Conservation (phyloP, 2,329 filamentous ascomycete species). For the Aureobasidium sp. region DNA sequence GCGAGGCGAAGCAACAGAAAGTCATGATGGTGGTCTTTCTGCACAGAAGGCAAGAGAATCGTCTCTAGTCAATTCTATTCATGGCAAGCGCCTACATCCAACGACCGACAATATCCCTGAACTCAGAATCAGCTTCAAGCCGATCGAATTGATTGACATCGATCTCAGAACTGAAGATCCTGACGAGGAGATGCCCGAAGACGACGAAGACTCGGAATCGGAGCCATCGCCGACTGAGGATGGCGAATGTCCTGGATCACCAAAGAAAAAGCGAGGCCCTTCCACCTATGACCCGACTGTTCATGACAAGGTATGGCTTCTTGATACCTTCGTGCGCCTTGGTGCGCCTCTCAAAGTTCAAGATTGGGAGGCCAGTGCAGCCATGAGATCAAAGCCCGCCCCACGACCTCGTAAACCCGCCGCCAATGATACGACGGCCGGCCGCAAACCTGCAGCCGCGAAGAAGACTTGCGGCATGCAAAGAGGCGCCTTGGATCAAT, state of each 20-base stretch:
- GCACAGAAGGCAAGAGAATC: slow-evolving; percentile 42
- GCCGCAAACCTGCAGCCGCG: neutral
- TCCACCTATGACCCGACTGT: slow-evolving; percentile 58
- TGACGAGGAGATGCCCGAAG: slow-evolving; percentile 54
- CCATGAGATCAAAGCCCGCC: neutral
- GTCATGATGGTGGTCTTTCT: slow-evolving; percentile 25
- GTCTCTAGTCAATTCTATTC: slow-evolving; percentile 58
- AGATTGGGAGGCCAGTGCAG: slow-evolving; percentile 50
- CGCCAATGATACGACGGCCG: slow-evolving; percentile 1
- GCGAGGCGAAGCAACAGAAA: slow-evolving; percentile 23
- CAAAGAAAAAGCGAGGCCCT: slow-evolving; percentile 38
- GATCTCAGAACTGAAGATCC: slow-evolving; percentile 68
- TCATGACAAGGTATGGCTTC: slow-evolving; percentile 61
- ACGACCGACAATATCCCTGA: slow-evolving; percentile 71
- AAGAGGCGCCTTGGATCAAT: slow-evolving; percentile 19
- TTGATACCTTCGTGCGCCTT: slow-evolving; percentile 55
- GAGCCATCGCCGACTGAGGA: slow-evolving; percentile 24
- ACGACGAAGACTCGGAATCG: slow-evolving; percentile 30
- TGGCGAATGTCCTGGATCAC: slow-evolving; percentile 31
- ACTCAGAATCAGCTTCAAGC: slow-evolving; percentile 70
- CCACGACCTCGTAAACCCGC: neutral
- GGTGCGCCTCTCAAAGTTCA: slow-evolving; percentile 60
- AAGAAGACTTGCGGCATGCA: slow-evolving; percentile 19
- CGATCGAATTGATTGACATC: slow-evolving; percentile 68
- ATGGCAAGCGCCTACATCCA: slow-evolving; percentile 60